Base-by-base conservation (phyloP, 768 basidiomycete genomes). In the Suillus subluteus region DNA sequence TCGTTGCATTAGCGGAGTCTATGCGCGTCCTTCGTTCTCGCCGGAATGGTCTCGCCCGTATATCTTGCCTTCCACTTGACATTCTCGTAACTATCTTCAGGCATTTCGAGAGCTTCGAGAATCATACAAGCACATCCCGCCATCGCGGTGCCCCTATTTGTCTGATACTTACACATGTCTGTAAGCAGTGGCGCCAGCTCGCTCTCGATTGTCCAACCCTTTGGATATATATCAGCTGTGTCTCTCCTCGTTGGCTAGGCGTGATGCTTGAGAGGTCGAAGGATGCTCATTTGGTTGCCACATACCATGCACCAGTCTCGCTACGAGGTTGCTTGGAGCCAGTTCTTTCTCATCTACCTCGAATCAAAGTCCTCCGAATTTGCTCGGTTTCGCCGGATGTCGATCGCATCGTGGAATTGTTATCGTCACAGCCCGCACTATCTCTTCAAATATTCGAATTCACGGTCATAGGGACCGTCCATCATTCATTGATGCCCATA, bases 121-220 rank as follows among this genome's bases (percentile, higher is more conserved):
- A 23, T 12, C 13, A n/a, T 21, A 16, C 44, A 9, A 46, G 9
- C 21, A 46, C 44, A 46, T 46, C 44, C 6, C 23, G 2, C 44
- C 23, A 12, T 50, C 48, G 12, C n/a, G 5, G 9, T 30, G n/a
- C 68, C 58, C 75, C 73, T 52, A 32, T 37, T 26, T 77, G 72
- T 75, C 68, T 72, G 62, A 62, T 55, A 4, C 63, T 76, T 35
- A 73, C 76, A 9, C 62, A 72, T 62, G 67, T 74, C 21, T 78
- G 75, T 52, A 67, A 65, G 26, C 78, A 81, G 62, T 85, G 83
- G 83, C 80, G 84, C 32, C 67, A 78, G 0, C 78, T 84, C 5
- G 82, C 83, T 6, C 65, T 85, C 16, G 76, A 70, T 55, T 80
- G 76, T 63, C 79, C 83, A 1, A 69, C 63, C 15, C 76, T 86